Conservation (phyloP, 2,329 filamentous ascomycete genomes). For the Trichoderma gracile region DNA sequence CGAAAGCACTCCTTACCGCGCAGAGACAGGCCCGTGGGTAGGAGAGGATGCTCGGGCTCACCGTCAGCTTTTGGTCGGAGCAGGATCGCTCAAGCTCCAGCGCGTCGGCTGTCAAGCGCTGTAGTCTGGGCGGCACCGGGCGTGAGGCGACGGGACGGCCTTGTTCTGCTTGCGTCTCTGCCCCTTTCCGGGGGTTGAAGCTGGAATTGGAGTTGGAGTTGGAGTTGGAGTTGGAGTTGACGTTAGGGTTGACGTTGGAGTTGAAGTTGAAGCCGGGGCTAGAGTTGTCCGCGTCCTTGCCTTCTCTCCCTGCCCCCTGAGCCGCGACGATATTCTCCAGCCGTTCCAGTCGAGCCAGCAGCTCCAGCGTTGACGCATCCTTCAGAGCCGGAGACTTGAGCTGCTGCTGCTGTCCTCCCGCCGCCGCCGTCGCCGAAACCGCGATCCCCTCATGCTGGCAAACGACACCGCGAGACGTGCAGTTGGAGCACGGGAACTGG, state of each 20-base stretch:
- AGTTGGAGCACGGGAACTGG: constrained; percentile 42
- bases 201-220: too few species aligned
- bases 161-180: not conserved
- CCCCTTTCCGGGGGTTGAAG: not conserved
- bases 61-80: constrained; percentile 35
- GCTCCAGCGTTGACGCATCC: constrained; percentile 29
- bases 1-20: constrained; percentile 8
- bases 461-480: constrained; percentile 39
- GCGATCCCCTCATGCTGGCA: constrained; percentile 33
- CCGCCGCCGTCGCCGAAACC: constrained; percentile 14
- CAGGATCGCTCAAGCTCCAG: constrained; percentile 39
- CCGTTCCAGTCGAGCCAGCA: constrained; percentile 32
- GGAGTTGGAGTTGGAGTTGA: too few species aligned
- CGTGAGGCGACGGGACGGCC: constrained; percentile 15
- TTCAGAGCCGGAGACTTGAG: constrained; percentile 15
- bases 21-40: constrained; percentile 9
- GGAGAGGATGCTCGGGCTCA: constrained; percentile 29
- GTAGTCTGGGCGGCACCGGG: constrained; percentile 36
- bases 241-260: too few species aligned
- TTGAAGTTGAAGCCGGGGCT: too few species aligned
- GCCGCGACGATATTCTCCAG: constrained; percentile 30
- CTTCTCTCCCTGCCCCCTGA: constrained; percentile 21
- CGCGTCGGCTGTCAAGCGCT: constrained; percentile 39
- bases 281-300: not conserved
- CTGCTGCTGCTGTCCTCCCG: not conserved